Conservation (phyloP, 179 eudicot species). For the Pouteria campechiana region DNA sequence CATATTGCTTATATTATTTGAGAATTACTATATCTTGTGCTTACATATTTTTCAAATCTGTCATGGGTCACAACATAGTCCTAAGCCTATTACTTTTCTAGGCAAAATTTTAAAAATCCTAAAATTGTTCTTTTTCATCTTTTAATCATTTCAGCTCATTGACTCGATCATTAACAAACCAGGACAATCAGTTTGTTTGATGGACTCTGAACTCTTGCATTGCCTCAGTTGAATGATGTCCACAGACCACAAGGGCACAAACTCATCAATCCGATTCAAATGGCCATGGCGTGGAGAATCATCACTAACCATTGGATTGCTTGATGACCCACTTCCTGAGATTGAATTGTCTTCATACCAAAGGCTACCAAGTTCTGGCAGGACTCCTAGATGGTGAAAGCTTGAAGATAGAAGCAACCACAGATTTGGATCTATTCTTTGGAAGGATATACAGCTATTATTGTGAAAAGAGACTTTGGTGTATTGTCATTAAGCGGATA, state of each 20-base stretch:
- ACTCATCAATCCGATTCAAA: constrained; percentile 50
- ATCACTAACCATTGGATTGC: constrained; percentile 45
- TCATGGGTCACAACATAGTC: no score
- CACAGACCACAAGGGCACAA: constrained; percentile 56
- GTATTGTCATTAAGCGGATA: constrained; percentile 93
- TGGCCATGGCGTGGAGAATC: constrained; percentile 50
- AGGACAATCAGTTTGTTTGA: no score
- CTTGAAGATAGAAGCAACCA: constrained; percentile 61
- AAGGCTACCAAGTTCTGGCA: constrained; percentile 69
- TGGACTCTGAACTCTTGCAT: no score
- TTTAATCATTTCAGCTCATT: no score
- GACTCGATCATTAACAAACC: no score
- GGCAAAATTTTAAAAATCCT: no score
- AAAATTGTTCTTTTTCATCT: no score
- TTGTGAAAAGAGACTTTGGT: constrained; percentile 97
- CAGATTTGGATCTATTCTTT: constrained; percentile 86
- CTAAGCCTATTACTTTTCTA: no score
- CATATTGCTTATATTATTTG: no score
- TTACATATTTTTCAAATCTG: no score
- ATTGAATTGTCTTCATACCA: constrained; percentile 76
- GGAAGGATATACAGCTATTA: constrained; percentile 89
- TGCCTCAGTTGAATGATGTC: constrained; percentile 91
- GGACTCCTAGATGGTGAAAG: constrained; percentile 89
- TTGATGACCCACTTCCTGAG: constrained; percentile 46
- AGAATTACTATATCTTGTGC: no score